Evolutionary conservation across 2,329 filamentous ascomycete genomes (phyloP), one percentile per base, ranked within the genome.

Genomic region (Dothideomycetes sp.): DNA sequence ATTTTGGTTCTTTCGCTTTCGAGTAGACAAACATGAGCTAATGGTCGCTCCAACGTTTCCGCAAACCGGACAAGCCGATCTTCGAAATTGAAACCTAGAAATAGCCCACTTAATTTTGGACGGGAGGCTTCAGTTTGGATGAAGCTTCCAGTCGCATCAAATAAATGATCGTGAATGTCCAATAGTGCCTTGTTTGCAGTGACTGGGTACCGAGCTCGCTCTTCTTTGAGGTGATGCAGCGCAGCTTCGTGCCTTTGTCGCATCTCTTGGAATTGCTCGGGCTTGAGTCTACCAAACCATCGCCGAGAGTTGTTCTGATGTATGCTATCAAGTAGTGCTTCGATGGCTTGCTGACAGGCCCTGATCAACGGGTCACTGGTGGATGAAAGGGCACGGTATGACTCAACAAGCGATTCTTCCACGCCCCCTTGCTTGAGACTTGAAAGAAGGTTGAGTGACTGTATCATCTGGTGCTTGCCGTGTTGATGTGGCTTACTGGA

Each of bases 21-120:
- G 4, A 42, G 15, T 8, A 38, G 16, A 4, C 19, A 34, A 15
- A 38, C 27, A 14, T 42, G 40, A 15, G 29, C 36, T 3, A 42
- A 11, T 10, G 40, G 34, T 12, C 22, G 16, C 9, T 38, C 36
- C 2, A 42, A 19, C 7, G 40, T 30, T 9, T 29, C n/a, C 10
- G 40, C 35, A 17, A 42, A 12, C n/a, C 34, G 19, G 11, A 42
- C 17, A 7, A 42, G 36, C 12, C 40, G 30, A 35, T 42, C 40
- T 24, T 42, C 40, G 4, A 42, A 38, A 14, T 34, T 42, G 36
- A 42, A 42, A 11, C 40, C 40, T 11, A 42, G 31, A 22, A 42
- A 42, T 36, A 42, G 34, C 35, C 40, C 40, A 9, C 14, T 24
- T 5, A 42, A 11, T 11, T 42, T 38, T 17, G 31, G 36, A 5